Base-by-base conservation (phyloP, 2,329 filamentous ascomycete genomes). In the Delphinella strobiligena region DNA sequence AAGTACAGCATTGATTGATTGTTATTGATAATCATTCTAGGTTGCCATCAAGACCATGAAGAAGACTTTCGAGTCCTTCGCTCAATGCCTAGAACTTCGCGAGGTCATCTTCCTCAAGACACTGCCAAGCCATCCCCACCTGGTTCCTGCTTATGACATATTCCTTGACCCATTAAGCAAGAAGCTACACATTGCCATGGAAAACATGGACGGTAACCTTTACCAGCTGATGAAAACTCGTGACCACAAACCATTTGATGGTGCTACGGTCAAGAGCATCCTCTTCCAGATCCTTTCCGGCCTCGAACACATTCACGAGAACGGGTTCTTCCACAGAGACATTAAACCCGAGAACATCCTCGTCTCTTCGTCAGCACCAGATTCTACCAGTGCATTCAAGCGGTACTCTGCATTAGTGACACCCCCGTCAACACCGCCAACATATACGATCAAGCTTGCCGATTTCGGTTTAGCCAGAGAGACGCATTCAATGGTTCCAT, bases 11-110 rank as follows among this genome's bases (percentile, higher is more conserved):
- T 52, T 27, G 29, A 15, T 15, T 42, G 8, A 9, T 34, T 32
- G 34, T 31, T 45, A 36, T 46, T 50, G 36, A 48, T 47, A 45
- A 42, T 41, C 31, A 5, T 5, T 42, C 30, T 44, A 96, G 91
- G 83, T 98, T 54, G 91, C 91, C 32, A 95, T 98, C 66, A 98
- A 98, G 67, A 96, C 91, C 4, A 98, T 98, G 91, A 98, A 98
- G 73, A 98, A 98, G 75, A 88, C 82, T 0, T 98, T 96, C 54
- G 88, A 96, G 52, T 93, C 85, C 2, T 87, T 95, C 56, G 68
- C 75, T 12, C 82, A 87, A 38, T 98, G 91, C 60, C 66, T 95
- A 47, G 91, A 98, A 62, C 75, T 98, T 39, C 81, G 91, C 46
- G 91, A 98, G 62, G 91, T 98, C 49, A 91, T 98, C 58, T 98